A percentile compares a stretch with the other conserved stretches of the same genome.
phyloP scores from a whole-genome alignment of 176 grass and related monocot species.

The Chrysopogon serrulatus region DNA sequence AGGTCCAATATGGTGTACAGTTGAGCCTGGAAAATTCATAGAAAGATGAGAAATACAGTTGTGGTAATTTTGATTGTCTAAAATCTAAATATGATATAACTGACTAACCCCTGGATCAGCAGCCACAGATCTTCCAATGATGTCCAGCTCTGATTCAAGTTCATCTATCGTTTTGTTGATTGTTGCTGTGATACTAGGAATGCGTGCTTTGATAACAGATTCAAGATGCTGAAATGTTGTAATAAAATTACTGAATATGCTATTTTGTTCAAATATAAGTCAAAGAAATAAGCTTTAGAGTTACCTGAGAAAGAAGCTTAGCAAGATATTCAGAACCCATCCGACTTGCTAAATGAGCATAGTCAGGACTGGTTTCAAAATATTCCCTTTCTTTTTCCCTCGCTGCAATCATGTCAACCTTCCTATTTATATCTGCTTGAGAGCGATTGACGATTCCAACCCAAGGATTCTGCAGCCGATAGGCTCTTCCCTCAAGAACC shows the following conservation, averaged over 20 bases:
- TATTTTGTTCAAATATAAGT: neutral
- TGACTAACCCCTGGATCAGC: constrained; percentile 62
- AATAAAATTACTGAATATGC: neutral
- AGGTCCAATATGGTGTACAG: constrained; percentile 71
- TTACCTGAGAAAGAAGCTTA: constrained; percentile 77
- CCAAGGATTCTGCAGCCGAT: constrained; percentile 60
- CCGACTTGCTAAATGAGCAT: constrained; percentile 52
- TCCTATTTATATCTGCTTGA: constrained; percentile 90
- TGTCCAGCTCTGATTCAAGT: constrained; percentile 69
- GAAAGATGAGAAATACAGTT: neutral
- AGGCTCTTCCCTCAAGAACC: constrained; percentile 85
- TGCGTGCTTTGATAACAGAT: constrained; percentile 62
- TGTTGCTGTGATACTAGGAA: constrained; percentile 64
- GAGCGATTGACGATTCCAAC: constrained; percentile 86
- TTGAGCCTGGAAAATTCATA: constrained; percentile 44
- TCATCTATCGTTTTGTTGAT: constrained; percentile 74
- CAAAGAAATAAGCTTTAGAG: neutral
- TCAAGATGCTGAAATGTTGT: constrained; percentile 59
- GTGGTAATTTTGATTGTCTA: neutral
- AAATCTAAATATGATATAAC: neutral
- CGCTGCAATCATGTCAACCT: constrained; percentile 67
- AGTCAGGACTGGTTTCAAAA: constrained; percentile 76
- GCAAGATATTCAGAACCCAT: constrained; percentile 81
- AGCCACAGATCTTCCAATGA: constrained; percentile 53
- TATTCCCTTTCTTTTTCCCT: constrained; percentile 66